Percentiles rank a stretch among this genome's conserved stretches.
These are phyloP conservation scores for Eucalyptus regnans DNA, from an alignment of 345 rosid genomes.

Conservation along the genomic window DNA sequence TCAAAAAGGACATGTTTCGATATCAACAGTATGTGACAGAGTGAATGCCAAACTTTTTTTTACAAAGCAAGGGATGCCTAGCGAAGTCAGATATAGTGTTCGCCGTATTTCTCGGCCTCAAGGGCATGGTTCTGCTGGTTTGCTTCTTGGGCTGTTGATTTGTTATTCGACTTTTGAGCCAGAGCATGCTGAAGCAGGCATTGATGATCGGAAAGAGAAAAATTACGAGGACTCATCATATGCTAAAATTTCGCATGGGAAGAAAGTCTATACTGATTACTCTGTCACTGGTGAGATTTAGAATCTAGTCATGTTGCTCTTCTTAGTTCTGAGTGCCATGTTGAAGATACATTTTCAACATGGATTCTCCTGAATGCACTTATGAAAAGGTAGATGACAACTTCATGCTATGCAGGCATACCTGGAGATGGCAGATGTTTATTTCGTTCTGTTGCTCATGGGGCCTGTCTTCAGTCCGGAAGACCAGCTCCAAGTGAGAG, in stretches of 20 bases:
- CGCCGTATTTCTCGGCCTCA: conserved; percentile 26
- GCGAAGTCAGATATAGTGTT: conserved; percentile 25
- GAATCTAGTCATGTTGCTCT: neutral
- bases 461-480: conserved; percentile 63
- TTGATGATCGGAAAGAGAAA: conserved; percentile 15
- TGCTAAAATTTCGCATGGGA: conserved; percentile 45
- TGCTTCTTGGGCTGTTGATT: conserved; percentile 52
- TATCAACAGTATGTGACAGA: conserved; percentile 30
- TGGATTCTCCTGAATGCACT: neutral
- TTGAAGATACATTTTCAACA: neutral
- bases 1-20: conserved; percentile 25
- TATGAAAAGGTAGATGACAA: neutral
- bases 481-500: conserved; percentile 52
- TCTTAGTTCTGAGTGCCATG: neutral
- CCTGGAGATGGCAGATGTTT: conserved; percentile 98
- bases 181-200: conserved; percentile 44
- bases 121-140: conserved; percentile 35
- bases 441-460: conserved; percentile 92
- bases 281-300: conserved; percentile 58
- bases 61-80: conserved; percentile 23
- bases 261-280: conserved; percentile 70
- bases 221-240: conserved; percentile 8
- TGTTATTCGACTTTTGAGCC: conserved; percentile 57
- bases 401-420: conserved; percentile 41
- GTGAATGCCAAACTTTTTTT: conserved; percentile 24